Conservation (phyloP, 257 asterid genomes). For the Asclepias syriaca region DNA sequence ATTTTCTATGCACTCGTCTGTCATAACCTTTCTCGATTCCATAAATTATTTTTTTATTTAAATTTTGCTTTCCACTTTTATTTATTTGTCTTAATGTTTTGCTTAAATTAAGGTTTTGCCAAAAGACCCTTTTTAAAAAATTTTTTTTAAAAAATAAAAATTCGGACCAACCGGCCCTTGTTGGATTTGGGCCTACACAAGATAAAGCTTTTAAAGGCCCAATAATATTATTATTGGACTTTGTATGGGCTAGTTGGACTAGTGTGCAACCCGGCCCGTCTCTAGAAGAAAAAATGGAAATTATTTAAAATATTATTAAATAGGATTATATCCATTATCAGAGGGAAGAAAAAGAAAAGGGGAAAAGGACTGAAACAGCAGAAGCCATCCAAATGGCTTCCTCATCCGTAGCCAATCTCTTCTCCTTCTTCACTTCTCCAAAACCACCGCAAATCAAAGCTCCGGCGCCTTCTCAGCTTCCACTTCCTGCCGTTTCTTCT, state of each 20-base stretch:
- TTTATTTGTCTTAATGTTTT: too few relatives aligned
- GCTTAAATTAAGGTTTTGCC: too few relatives aligned
- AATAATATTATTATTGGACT: neutral
- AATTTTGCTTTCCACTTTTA: too few relatives aligned
- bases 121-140: too few relatives aligned
- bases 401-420: constrained; percentile 45
- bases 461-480: constrained; percentile 30
- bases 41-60: too few relatives aligned
- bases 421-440: constrained; percentile 55
- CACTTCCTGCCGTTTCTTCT: constrained; percentile 20
- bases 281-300: too few relatives aligned
- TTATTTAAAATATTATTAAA: too few relatives aligned
- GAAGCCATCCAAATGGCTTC: constrained; percentile 26
- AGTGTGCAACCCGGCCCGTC: too few relatives aligned
- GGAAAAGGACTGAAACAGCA: neutral
- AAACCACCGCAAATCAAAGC: constrained; percentile 36
- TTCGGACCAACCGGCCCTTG: too few relatives aligned
- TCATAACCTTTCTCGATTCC: neutral
- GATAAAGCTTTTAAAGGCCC: neutral
- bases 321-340: neutral
- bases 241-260: neutral
- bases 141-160: too few relatives aligned
- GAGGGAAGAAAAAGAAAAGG: too few relatives aligned
- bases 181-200: neutral
- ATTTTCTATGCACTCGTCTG: neutral